phyloP scores from a whole-genome alignment of 1,284 basidiomycete species.

The Xerocomus amazonicus region DNA sequence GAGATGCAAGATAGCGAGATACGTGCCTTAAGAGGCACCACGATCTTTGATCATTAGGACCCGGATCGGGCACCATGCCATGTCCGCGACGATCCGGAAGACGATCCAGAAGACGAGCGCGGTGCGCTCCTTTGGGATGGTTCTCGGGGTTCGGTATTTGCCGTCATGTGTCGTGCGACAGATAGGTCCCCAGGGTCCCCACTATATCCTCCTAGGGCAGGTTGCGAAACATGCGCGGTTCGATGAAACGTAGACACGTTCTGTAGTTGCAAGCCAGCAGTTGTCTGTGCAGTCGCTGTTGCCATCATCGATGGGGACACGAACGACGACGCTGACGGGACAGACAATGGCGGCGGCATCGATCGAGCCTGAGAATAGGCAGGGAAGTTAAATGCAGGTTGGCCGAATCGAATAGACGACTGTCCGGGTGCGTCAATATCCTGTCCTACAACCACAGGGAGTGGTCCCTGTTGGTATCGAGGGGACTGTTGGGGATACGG shows the following conservation, averaged over 20 bases:
- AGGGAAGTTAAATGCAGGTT: slow-evolving; percentile 25
- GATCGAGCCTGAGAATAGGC: slow-evolving; percentile 10
- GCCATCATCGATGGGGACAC: slow-evolving; percentile 5
- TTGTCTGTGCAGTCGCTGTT: not conserved
- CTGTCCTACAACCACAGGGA: slow-evolving; percentile 14
- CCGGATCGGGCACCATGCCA: slow-evolving; percentile 12
- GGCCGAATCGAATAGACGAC: slow-evolving; percentile 18
- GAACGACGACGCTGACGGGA: slow-evolving; percentile 13
- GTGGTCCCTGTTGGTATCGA: slow-evolving; percentile 22
- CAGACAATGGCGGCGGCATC: not conserved
- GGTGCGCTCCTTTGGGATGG: not conserved
- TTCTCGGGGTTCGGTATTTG: slow-evolving; percentile 4
- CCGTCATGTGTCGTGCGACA: slow-evolving; percentile 3
- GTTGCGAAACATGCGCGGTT: not conserved
- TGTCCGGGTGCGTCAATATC: slow-evolving; percentile 13
- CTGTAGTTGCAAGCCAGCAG: not conserved
- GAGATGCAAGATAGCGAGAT: not conserved
- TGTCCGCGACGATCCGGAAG: slow-evolving; percentile 23
- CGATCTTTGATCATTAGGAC: slow-evolving; percentile 11
- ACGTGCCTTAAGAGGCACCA: slow-evolving; percentile 1
- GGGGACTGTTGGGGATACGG: slow-evolving; percentile 33
- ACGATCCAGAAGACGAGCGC: slow-evolving; percentile 8
- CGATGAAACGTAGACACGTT: slow-evolving; percentile 10
- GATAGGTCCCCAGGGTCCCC: slow-evolving; percentile 6
- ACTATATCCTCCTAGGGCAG: slow-evolving; percentile 8